Base-by-base conservation (phyloP, 164 flowering plant genomes). In the Akebia trifoliata region DNA sequence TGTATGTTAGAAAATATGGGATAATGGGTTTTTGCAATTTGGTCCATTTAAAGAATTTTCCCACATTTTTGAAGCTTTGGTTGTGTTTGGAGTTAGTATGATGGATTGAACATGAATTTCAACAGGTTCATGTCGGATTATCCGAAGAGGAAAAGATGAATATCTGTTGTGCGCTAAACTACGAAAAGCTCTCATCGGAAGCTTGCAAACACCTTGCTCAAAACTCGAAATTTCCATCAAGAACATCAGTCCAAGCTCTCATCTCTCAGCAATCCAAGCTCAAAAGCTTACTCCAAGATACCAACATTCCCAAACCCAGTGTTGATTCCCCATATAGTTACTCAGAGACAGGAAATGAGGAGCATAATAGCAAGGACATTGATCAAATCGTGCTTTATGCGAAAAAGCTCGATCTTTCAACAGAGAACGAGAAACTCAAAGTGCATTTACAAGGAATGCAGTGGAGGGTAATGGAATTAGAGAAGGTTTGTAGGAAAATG, bases 391-490 rank as follows among this genome's bases (percentile, higher is more conserved):
- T 84, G 50, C 73, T 83, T 2, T 79, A 78, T 40, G 77, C 86
- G 0, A 77, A 74, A 60, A 76, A 73, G 24, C 75, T 74, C 0
- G 80, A 80, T 54, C 32, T 66, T 22, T 50, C 72, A 2, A 21
- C 58, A 8, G 91, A 82, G 48, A 78, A 75, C 45, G 82, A 79
- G 59, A 75, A 74, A 56, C 78, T 90, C 15, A 79, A 56, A 57
- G 80, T 74, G 32, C 79, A 86, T 69, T 60, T 93, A 55, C 78
- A 79, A 69, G 92, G 85, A 38, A 93, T 93, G 95, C 96, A 86
- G 54, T 86, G 83, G 73, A 84, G 90, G 57, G 96, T 93, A 37
- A 58, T 76, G 75, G 96, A 90, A 64, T 66, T 93, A 71, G 99
- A 90, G 70, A 81, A 80, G 65, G 72, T 80, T 42, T 93, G 97